A percentile compares a stretch with the other conserved stretches of the same genome.
Conservation (phyloP, 2,329 filamentous ascomycete species). For the Chaetomium sp. region DNA sequence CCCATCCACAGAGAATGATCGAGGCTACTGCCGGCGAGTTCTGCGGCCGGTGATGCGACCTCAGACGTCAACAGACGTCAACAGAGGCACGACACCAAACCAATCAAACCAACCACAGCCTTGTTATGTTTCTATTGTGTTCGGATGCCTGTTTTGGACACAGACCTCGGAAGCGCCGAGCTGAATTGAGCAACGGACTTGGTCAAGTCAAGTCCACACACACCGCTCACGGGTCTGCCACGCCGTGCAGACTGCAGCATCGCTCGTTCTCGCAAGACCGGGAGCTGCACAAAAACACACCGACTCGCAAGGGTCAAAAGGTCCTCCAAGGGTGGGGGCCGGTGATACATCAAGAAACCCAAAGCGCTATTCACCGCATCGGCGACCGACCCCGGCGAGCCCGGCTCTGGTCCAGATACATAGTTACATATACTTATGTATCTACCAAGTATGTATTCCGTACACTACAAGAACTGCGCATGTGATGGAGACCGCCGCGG, state of each 20-base stretch:
- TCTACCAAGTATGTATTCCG: too few species aligned
- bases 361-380: slow-evolving; percentile 8
- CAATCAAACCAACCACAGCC: neutral
- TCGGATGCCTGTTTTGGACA: neutral
- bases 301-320: neutral
- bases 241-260: slow-evolving; percentile 4
- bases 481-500: neutral
- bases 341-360: neutral
- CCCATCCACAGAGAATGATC: slow-evolving; percentile 5
- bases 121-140: neutral
- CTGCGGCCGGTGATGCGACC: slow-evolving; percentile 35
- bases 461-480: neutral
- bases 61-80: slow-evolving; percentile 7
- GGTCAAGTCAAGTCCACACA: neutral
- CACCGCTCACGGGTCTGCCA: slow-evolving; percentile 4
- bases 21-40: slow-evolving; percentile 27
- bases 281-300: slow-evolving; percentile 12
- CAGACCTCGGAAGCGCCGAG: slow-evolving; percentile 4
- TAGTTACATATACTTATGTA: neutral
- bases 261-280: neutral
- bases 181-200: neutral
- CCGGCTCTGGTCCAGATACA: neutral
- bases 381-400: neutral
- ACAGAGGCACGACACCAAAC: neutral
- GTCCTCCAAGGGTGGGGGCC: neutral